Conservation (phyloP, 1,284 basidiomycete genomes). For the Paramarasmius palmivorus region DNA sequence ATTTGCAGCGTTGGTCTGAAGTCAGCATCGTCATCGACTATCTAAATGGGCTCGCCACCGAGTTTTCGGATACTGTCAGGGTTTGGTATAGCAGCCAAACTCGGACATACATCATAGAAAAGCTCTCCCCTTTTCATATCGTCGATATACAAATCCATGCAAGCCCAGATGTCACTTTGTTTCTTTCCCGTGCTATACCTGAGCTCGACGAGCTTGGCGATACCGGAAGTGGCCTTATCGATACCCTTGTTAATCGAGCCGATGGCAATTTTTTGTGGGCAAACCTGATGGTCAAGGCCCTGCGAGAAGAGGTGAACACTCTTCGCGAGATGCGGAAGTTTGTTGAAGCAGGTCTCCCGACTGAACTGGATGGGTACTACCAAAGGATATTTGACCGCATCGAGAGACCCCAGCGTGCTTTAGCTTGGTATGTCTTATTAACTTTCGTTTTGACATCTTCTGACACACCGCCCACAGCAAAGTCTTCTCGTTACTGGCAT, state of each 20-base stretch:
- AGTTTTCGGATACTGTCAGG: constrained; percentile 10
- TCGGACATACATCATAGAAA: constrained; percentile 8
- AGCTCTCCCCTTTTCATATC: background rate
- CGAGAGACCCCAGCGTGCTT: constrained; percentile 6
- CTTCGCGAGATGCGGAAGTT: constrained; percentile 16
- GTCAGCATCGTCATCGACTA: constrained; percentile 11
- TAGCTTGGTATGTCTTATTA: constrained; percentile 17
- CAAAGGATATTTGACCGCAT: constrained; percentile 14
- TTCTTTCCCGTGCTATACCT: constrained; percentile 9
- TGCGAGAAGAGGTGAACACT: constrained; percentile 17
- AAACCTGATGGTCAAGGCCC: constrained; percentile 17
- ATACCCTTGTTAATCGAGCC: constrained; percentile 12
- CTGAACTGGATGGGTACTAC: constrained; percentile 17
- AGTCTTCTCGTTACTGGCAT: constrained; percentile 24
- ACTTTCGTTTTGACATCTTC: too few relatives aligned
- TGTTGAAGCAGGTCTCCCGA: constrained; percentile 14
- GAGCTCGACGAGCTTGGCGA: constrained; percentile 10
- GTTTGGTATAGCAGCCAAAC: constrained; percentile 20
- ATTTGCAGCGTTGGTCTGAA: constrained; percentile 15
- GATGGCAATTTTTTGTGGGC: constrained; percentile 25
- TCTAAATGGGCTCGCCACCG: constrained; percentile 10
- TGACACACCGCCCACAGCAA: constrained; percentile 21
- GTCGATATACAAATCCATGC: constrained; percentile 9
- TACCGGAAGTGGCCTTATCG: constrained; percentile 2
- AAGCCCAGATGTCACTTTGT: constrained; percentile 13